Conservation (phyloP, 768 basidiomycete genomes). For the Boletus pseudopeckii region DNA sequence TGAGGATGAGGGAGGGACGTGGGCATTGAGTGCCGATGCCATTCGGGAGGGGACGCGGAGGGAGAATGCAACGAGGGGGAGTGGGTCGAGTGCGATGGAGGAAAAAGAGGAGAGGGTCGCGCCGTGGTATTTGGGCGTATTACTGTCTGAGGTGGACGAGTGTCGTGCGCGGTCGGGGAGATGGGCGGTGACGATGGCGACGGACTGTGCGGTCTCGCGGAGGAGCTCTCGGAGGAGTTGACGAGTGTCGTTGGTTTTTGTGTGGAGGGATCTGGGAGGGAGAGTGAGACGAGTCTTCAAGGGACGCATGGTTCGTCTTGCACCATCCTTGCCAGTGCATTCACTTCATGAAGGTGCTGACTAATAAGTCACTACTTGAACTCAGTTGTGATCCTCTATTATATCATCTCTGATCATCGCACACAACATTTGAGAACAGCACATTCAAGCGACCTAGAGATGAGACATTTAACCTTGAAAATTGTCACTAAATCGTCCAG, state of each 20-base stretch:
- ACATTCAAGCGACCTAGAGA: too few species aligned
- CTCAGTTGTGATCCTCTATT: too few species aligned
- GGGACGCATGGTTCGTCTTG: not conserved
- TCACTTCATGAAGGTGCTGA: not conserved
- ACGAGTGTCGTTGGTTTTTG: conserved; percentile 14
- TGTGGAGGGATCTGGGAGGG: conserved; percentile 4
- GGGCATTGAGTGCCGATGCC: conserved; percentile 55
- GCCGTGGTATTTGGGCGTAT: conserved; percentile 62
- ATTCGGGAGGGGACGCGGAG: conserved; percentile 87
- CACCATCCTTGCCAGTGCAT: not conserved
- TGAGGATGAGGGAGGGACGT: conserved; percentile 5
- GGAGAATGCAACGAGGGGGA: conserved; percentile 85
- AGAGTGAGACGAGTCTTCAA: not conserved
- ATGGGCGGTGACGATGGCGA: conserved; percentile 77
- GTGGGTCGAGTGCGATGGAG: conserved; percentile 85
- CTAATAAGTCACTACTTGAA: not conserved
- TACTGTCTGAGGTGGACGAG: not conserved
- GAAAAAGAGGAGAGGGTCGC: conserved; percentile 93
- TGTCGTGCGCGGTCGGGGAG: conserved; percentile 34
- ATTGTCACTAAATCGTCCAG: too few species aligned
- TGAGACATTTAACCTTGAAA: too few species aligned
- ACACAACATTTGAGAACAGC: too few species aligned
- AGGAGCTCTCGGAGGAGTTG: conserved; percentile 51
- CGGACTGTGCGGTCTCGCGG: conserved; percentile 79
- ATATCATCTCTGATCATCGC: too few species aligned